Conservation (phyloP, 2,329 filamentous ascomycete species). For the Atkinsonella hypoxylon region DNA sequence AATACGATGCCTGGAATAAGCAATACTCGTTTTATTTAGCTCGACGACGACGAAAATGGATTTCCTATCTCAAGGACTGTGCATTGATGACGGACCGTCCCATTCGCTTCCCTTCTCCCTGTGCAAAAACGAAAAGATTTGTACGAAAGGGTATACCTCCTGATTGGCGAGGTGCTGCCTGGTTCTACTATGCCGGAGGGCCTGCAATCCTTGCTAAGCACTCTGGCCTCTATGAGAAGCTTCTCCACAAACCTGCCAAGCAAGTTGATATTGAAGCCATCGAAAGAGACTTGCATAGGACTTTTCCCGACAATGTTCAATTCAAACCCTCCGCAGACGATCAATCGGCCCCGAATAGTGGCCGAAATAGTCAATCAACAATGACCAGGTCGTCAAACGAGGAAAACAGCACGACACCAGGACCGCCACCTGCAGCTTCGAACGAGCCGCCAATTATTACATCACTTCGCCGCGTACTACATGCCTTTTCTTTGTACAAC, state of each 20-base stretch:
- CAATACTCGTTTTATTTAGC: conserved; percentile 65
- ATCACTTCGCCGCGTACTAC: conserved; percentile 71
- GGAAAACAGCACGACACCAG: conserved; percentile 22
- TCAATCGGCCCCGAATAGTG: conserved; percentile 21
- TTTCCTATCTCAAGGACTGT: conserved; percentile 61
- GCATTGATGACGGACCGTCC: conserved; percentile 61
- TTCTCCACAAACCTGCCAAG: conserved; percentile 54
- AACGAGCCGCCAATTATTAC: conserved; percentile 68
- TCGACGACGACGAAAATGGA: conserved; percentile 72
- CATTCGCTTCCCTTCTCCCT: conserved; percentile 66
- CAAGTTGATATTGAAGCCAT: conserved; percentile 76
- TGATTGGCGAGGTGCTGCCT: conserved; percentile 87
- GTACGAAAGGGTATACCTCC: conserved; percentile 88
- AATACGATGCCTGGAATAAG: conserved; percentile 74
- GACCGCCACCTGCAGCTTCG: conserved; percentile 19
- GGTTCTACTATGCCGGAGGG: conserved; percentile 93
- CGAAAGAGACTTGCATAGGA: conserved; percentile 84
- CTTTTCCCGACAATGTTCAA: conserved; percentile 85
- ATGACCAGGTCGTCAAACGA: conserved; percentile 20
- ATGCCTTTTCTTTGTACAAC: conserved; percentile 84
- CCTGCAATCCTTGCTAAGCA: conserved; percentile 67
- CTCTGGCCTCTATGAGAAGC: conserved; percentile 60
- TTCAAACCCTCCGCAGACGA: conserved; percentile 56
- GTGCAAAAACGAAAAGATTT: conserved; percentile 77
- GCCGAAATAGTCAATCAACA: conserved; percentile 25